Base-by-base conservation (phyloP, 1,284 basidiomycete genomes). In the Microbotryomycetes sp. region DNA sequence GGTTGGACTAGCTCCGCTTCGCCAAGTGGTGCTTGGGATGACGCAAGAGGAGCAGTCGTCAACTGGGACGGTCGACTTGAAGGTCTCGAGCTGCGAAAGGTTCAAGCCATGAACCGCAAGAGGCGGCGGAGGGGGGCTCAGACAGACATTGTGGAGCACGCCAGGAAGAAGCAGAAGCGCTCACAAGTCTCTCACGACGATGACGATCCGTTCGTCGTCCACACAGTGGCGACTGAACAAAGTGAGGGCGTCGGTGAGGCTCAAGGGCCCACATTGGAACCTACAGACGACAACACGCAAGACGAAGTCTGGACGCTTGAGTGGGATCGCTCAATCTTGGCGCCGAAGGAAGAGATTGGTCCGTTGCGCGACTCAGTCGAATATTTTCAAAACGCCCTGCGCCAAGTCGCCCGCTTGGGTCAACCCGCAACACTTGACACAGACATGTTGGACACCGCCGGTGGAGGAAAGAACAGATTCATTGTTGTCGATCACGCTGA, bases 281-380 rank as follows among this genome's bases (percentile, higher is more conserved):
- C 15, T 26, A 32, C 7, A 5, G 42, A 48, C 2, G 22, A 29
- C 5, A 51, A 54, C 6, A n/a, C n/a, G n/a, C 15, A 53, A 2
- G 32, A 47, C 9, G 23, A 9, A 16, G 25, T 32, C 26, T 68
- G 66, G 66, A 22, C 22, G 6, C 59, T 66, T 36, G 31, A 53
- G 14, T 68, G 66, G 66, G 51, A 65, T 51, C 29, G 49, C 16
- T 19, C 51, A n/a, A 3, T 32, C 4, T 2, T 30, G 1, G 9
- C 31, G 1, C 28, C 28, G 6, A 56, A 59, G 32, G 54, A 55
- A 1, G 25, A 45, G 3, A 29, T 69, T 25, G 60, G 31, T 0
- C 67, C 67, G 1, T 57, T 69, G 15, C 62, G 63, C 2, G 66
- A 69, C 54, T 64, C 65, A 7, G 36, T 69, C 60, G 67, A 69